Conservation (phyloP, 2,329 filamentous ascomycete genomes). For the Sporothrix brunneoviolacea region DNA sequence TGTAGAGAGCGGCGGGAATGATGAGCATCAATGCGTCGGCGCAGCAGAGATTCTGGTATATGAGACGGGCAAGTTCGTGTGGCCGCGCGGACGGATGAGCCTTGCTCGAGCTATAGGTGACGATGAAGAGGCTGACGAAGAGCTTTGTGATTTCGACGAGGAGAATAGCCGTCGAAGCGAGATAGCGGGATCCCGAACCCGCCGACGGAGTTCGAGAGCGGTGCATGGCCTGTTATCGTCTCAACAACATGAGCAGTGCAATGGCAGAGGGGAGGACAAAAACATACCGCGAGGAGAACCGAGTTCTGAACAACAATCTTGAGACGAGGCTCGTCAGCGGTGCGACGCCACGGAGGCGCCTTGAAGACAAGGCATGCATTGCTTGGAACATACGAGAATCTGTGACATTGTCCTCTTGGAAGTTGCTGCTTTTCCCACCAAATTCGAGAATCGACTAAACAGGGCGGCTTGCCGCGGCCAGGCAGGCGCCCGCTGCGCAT, state of each 20-base stretch:
- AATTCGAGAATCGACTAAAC: too few relatives aligned
- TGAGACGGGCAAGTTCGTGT: neutral
- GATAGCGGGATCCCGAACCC: neutral
- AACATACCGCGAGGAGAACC: constrained; percentile 2
- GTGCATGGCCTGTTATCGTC: constrained; percentile 4
- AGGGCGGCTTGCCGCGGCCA: neutral
- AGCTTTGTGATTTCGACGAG: constrained; percentile 9
- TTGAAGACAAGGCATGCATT: neutral
- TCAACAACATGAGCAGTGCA: neutral
- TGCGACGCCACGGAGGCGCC: neutral
- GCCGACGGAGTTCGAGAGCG: neutral
- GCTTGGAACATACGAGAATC: neutral
- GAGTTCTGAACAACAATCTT: constrained; percentile 9
- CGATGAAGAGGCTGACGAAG: neutral
- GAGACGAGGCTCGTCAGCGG: too few relatives aligned
- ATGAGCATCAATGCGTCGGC: constrained; percentile 2
- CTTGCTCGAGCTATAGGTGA: neutral
- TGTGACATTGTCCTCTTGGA: neutral
- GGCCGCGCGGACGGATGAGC: neutral
- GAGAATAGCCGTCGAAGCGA: constrained; percentile 7
- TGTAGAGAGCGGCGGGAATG: constrained; percentile 2
- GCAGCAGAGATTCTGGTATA: neutral
- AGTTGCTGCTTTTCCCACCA: neutral
- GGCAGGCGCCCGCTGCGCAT: neutral
- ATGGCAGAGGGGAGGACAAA: neutral